Base-by-base conservation (phyloP, 495 filamentous ascomycete species). In the Talaromyces nanjingensis region DNA sequence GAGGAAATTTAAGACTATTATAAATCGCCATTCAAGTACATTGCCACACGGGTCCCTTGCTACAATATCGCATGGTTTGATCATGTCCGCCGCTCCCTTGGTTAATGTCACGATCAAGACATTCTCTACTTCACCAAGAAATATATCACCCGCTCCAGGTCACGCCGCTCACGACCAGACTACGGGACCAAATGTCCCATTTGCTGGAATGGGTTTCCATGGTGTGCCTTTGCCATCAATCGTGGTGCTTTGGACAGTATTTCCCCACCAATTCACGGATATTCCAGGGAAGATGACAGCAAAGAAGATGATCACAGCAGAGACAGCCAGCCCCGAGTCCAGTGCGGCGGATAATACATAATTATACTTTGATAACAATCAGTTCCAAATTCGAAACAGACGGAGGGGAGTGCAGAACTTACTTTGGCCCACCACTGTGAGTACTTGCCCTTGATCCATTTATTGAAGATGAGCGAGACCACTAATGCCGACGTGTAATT, bases 271-370 rank as follows among this genome's bases (percentile, higher is more conserved):
- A 14, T 66, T 77, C 60, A 90, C 84, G 73, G 29, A 80, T 76
- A 80, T 84, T 82, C 22, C 88, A 0, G 90, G 87, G 70, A 90
- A 92, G 4, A 91, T 78, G 61, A 92, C 84, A 0, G 84, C 87
- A 70, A 96, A 94, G 72, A 96, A 94, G 6, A 94, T 84, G 1
- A 93, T 81, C 6, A 94, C 84, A 2, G 93, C 83, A 0, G 87
- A 87, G 67, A 91, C 87, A 3, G 91, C 91, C 16, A 93, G 70
- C 1, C 89, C 89, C 2, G 91, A 92, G 61, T 96, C 91, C 42
- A 96, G 77, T 11, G 89, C 91, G 1, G 91, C 91, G 39, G 84
- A 88, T 31, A 96, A 77, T 1, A 89, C 93, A 89, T 93, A 93
- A 18, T 88, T 93, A 72, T 96, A 96, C 72, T 60, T 42, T 5